A percentile compares a stretch with the other conserved stretches of the same genome.
Conservation (phyloP, 345 rosid species). For the Carallia pectinifolia region DNA sequence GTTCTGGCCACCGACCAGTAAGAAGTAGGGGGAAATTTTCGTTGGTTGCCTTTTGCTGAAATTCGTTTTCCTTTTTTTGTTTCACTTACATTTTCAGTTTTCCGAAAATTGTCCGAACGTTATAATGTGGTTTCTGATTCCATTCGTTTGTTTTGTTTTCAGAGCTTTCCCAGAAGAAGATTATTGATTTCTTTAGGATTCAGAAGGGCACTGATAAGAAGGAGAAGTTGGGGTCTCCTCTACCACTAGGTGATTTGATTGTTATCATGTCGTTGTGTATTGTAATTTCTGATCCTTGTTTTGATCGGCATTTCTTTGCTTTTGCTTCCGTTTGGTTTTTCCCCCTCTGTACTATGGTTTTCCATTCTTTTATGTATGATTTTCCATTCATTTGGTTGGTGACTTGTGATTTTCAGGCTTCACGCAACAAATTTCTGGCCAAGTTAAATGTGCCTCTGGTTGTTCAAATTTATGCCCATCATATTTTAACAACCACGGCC, state of each 20-base stretch:
- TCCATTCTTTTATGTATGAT: neutral
- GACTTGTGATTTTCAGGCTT: slow-evolving; percentile 15
- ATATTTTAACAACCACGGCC: neutral
- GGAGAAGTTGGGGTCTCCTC: slow-evolving; percentile 35
- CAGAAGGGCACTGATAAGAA: slow-evolving; percentile 38
- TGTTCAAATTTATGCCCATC: neutral
- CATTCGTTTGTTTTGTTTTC: slow-evolving; percentile 6
- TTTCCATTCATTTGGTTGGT: neutral
- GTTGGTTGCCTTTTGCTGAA: neutral
- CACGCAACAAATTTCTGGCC: neutral
- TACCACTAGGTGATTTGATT: slow-evolving; percentile 55
- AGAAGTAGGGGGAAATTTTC: slow-evolving; percentile 59
- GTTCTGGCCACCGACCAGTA: slow-evolving; percentile 71
- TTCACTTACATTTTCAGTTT: neutral
- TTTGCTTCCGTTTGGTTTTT: neutral
- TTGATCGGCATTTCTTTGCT: neutral
- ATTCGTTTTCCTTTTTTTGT: neutral
- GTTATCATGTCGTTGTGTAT: neutral
- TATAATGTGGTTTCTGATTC: slow-evolving; percentile 16
- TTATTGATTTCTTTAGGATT: slow-evolving; percentile 74
- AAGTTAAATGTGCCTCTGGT: slow-evolving; percentile 5
- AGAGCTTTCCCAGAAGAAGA: slow-evolving; percentile 87
- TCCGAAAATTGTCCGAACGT: neutral
- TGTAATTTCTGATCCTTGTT: neutral
- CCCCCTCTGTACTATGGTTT: no score